phyloP scores from a whole-genome alignment of 306 rosid species.

The Castanopsis chinensis region DNA sequence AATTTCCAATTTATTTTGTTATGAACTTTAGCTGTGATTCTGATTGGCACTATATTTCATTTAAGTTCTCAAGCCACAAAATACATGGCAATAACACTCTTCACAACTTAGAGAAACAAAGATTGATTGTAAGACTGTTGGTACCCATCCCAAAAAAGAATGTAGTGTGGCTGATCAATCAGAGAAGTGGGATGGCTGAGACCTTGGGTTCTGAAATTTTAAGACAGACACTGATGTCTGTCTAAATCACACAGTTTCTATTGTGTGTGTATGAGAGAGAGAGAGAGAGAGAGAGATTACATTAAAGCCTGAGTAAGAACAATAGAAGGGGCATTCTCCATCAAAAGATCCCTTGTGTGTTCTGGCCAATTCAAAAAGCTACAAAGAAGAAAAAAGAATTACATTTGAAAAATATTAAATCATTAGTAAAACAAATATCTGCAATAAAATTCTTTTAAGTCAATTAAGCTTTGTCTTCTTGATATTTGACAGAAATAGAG shows the following conservation, averaged over 20 bases:
- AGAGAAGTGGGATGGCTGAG: not conserved
- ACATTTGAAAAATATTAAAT: not conserved
- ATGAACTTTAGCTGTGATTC: too few species aligned
- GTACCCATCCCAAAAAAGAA: not conserved
- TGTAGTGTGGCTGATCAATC: too few species aligned
- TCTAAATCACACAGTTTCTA: too few species aligned
- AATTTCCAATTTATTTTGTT: too few species aligned
- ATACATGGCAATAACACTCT: too few species aligned
- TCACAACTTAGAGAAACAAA: too few species aligned
- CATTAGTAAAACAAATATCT: not conserved
- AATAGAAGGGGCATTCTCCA: slow-evolving; percentile 97
- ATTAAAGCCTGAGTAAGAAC: slow-evolving; percentile 84
- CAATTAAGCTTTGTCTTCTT: too few species aligned
- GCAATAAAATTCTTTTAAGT: not conserved
- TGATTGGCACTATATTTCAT: too few species aligned
- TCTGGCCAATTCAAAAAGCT: slow-evolving; percentile 73
- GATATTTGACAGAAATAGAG: not conserved
- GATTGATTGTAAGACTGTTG: too few species aligned
- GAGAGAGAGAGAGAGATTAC: slow-evolving; percentile 35
- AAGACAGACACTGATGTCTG: not conserved
- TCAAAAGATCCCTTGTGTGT: slow-evolving; percentile 72
- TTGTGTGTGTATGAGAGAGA: not conserved
- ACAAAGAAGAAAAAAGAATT: not conserved
- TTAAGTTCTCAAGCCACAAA: too few species aligned
- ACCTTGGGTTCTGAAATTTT: not conserved